Evolutionary conservation across 768 basidiomycete genomes (phyloP).

Genomic region (Phylloporus arenicola): DNA sequence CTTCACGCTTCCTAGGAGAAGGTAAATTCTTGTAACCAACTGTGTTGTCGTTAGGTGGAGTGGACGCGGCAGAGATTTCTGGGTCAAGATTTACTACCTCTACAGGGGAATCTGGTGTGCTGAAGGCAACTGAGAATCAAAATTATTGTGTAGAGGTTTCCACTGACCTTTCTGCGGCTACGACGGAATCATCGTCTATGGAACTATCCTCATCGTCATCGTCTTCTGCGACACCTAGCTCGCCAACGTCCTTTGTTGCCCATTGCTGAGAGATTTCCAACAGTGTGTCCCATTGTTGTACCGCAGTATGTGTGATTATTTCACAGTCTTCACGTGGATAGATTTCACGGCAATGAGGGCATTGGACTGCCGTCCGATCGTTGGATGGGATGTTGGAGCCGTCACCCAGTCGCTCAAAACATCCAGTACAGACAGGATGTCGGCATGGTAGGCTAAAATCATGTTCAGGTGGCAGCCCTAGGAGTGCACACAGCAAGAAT

Average conservation of each 20-base stretch:
- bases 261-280: constrained; percentile 17
- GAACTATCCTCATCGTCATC: constrained; percentile 5
- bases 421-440: constrained; percentile 14
- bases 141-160: not conserved
- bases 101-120: constrained; percentile 2
- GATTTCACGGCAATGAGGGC: constrained; percentile 16
- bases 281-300: constrained; percentile 17
- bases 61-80: not conserved
- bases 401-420: constrained; percentile 7
- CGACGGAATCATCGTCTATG: not conserved
- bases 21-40: constrained; percentile 17
- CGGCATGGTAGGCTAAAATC: constrained; percentile 9
- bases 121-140: constrained; percentile 7
- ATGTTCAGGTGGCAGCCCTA: not conserved
- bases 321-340: constrained; percentile 12
- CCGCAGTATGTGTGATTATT: constrained; percentile 11
- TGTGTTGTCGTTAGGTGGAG: constrained; percentile 1
- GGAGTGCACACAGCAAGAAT: not conserved
- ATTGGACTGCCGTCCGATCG: constrained; percentile 6
- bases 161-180: constrained; percentile 11
- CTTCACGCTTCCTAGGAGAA: constrained; percentile 21
- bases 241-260: constrained; percentile 5
- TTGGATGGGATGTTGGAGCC: not conserved
- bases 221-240: constrained; percentile 9
- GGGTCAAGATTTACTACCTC: constrained; percentile 3